Base-by-base conservation (phyloP, 306 rosid species). In the Nissolia schottii region DNA sequence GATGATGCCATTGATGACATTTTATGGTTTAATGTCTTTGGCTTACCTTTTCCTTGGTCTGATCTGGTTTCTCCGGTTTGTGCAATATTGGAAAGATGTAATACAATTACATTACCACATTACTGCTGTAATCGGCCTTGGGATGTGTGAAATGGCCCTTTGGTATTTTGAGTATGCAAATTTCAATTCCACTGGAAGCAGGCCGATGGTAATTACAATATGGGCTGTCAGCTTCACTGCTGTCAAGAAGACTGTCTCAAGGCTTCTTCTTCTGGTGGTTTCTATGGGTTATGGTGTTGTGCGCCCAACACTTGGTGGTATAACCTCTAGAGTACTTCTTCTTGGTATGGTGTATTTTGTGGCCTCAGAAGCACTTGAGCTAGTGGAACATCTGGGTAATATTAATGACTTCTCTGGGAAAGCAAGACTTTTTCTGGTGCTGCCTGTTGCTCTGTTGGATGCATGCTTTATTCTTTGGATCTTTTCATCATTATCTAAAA, bases 61-160 rank as follows among this genome's bases (percentile, higher is more conserved):
- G 16, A 20, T 85, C 43, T 89, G 95, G 95, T 89, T 89, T 77
- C 84, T 89, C 55, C 75, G 86, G 78, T 86, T 89, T 79, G 82
- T 85, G 6, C 84, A 61, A 48, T 83, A 84, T 32, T 86, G 95
- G 95, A 89, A 86, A 74, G 87, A 84, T 61, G 83, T 84, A 70
- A 89, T 86, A 27, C 91, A 86, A 25, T 65, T 89, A 82, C 95
- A 89, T 77, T 89, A 84, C 78, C 91, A 86, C 78, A 82, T 89
- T 41, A 89, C 91, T 74, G 84, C 91, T 20, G 91, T 84, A 16
- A 86, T 89, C 79, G 89, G 89, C 27, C 91, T 89, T 15, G 95
- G 95, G 43, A 86, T 86, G 95, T 86, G 89, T 80, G 95, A 89
- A 76, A 89, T 89, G 95, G 89, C 91, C 45, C 75, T 86, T n/a